Conservation (phyloP, 352 stramenopile genomes). For the Phytophthora parvispora region DNA sequence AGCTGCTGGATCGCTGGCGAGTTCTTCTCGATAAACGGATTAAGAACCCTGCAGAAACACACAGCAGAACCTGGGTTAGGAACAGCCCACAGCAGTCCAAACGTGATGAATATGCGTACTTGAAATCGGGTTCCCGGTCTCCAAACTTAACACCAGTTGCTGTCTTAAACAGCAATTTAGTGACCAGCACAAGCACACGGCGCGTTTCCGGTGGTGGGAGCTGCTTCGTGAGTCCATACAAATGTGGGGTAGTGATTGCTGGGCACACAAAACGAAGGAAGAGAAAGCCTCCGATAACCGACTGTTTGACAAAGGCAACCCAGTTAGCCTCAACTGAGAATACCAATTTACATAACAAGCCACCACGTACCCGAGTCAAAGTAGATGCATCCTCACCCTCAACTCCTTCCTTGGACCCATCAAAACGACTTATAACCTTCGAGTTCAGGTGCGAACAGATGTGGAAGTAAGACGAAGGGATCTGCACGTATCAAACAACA, state of each 20-base stretch:
- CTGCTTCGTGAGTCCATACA: slow-evolving; percentile 86
- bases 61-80: slow-evolving; percentile 4
- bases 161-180: slow-evolving; percentile 92
- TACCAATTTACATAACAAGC: background rate
- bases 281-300: slow-evolving; percentile 89
- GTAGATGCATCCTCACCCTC: slow-evolving; percentile 65
- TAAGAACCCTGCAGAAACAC: slow-evolving; percentile 68
- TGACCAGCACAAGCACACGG: slow-evolving; percentile 89
- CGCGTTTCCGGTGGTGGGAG: slow-evolving; percentile 73
- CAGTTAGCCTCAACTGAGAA: background rate
- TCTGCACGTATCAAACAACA: slow-evolving; percentile 38
- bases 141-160: slow-evolving; percentile 89
- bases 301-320: slow-evolving; percentile 36
- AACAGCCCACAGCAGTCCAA: background rate
- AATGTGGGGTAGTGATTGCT: slow-evolving; percentile 87
- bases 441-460: slow-evolving; percentile 83
- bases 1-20: slow-evolving; percentile 81
- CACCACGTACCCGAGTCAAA: slow-evolving; percentile 57
- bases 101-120: slow-evolving; percentile 41
- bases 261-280: slow-evolving; percentile 92
- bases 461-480: slow-evolving; percentile 79
- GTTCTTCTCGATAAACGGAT: slow-evolving; percentile 90
- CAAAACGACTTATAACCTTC: slow-evolving; percentile 78
- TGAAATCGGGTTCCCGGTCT: slow-evolving; percentile 84
- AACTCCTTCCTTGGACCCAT: slow-evolving; percentile 66